Conservation (phyloP, 306 rosid genomes). For the Begonia loranthoides region DNA sequence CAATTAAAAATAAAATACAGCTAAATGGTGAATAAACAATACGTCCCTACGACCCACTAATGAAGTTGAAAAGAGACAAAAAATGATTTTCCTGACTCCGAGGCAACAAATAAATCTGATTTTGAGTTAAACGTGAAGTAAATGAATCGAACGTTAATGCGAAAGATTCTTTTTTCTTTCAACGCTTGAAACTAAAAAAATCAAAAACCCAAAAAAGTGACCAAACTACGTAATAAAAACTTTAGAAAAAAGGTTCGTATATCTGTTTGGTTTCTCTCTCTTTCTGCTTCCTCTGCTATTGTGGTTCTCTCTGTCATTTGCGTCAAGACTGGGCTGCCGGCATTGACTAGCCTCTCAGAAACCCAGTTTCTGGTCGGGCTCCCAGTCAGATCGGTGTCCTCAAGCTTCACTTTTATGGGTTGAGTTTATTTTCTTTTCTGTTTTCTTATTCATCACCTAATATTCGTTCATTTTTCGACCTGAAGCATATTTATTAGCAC, state of each 20-base stretch:
- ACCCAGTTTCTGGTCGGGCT: neutral
- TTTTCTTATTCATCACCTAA: neutral
- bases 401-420: neutral
- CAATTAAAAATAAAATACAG: too few species aligned
- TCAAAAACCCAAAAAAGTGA: too few species aligned
- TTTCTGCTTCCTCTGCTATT: neutral
- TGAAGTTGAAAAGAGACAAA: neutral
- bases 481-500: slow-evolving; percentile 11
- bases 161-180: neutral
- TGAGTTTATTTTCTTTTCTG: neutral
- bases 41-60: too few species aligned
- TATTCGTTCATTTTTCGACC: neutral
- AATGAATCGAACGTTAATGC: neutral
- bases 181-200: too few species aligned
- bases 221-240: neutral
- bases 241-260: neutral
- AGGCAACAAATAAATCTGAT: neutral
- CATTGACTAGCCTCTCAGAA: slow-evolving; percentile 3
- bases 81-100: neutral
- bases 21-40: too few species aligned
- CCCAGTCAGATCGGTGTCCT: slow-evolving; percentile 2
- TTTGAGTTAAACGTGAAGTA: neutral
- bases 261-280: neutral
- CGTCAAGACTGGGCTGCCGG: neutral
- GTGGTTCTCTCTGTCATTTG: neutral